Conservation (phyloP, 164 flowering plant species). For the Magnolia sinica region DNA sequence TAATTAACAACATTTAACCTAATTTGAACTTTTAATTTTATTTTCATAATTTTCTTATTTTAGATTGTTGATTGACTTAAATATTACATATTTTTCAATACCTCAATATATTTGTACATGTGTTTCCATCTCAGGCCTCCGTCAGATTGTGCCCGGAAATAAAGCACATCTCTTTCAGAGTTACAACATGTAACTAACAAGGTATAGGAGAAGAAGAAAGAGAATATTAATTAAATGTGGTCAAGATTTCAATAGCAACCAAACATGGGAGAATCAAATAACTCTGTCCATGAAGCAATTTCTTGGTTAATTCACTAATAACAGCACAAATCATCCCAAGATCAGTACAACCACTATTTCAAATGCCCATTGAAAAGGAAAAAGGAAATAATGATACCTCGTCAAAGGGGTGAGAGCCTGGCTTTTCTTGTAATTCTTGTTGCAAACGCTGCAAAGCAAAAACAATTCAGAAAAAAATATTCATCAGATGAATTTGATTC, state of each 20-base stretch:
- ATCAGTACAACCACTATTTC: background rate
- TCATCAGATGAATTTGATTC: background rate
- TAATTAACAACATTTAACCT: no score
- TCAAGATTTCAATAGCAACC: background rate
- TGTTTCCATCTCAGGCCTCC: background rate
- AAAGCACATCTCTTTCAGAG: background rate
- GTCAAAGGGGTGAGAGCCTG: constrained; percentile 82
- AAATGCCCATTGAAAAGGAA: background rate
- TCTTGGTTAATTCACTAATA: background rate
- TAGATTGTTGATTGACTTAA: no score
- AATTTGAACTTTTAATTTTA: no score
- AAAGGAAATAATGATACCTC: constrained; percentile 50
- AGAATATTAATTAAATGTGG: no score
- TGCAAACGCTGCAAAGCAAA: constrained; percentile 56
- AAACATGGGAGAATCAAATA: background rate
- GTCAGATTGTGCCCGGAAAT: background rate
- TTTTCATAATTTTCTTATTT: no score
- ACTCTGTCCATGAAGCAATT: no score
- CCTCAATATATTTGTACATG: background rate
- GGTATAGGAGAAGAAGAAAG: background rate
- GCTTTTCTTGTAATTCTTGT: constrained; percentile 54
- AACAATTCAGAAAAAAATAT: background rate
- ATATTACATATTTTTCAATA: no score
- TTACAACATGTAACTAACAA: background rate
- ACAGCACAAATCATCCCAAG: background rate